Evolutionary conservation across 768 basidiomycete genomes (phyloP).

Genomic region (Mycena belliarum): DNA sequence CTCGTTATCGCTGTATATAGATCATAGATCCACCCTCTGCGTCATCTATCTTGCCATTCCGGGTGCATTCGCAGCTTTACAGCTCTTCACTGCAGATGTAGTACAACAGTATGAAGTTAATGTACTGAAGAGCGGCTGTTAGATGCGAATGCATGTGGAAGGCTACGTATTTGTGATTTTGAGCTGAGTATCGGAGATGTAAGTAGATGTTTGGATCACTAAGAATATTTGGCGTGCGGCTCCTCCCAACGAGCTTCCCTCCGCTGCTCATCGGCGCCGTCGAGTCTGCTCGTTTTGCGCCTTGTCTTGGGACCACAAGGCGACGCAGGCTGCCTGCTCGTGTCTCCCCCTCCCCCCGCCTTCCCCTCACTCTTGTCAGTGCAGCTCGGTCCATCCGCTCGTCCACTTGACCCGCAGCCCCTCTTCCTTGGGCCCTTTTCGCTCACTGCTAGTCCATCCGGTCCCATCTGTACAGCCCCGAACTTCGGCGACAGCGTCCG

Average conservation of each 20-base stretch:
- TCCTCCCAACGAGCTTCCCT: neutral
- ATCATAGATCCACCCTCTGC: slow-evolving; percentile 8
- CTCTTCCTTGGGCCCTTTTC: neutral
- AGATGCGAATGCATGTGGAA: no score
- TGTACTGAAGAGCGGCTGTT: no score
- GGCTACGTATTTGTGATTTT: no score
- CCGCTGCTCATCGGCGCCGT: neutral
- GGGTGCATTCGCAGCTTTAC: no score
- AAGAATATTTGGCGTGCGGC: neutral
- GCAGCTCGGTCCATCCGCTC: neutral
- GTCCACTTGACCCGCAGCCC: neutral
- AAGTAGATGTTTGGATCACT: neutral
- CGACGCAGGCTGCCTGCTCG: neutral
- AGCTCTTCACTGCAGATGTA: no score
- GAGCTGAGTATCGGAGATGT: neutral
- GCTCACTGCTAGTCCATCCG: neutral
- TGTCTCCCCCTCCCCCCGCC: neutral
- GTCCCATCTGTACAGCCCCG: neutral
- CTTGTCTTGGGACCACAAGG: neutral
- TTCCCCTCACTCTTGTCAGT: neutral
- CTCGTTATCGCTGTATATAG: neutral
- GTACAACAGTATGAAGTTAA: no score
- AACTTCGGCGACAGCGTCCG: neutral
- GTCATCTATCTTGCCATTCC: neutral
- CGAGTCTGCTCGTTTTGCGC: neutral